These are phyloP conservation scores for Russula sp. DNA, from an alignment of 768 basidiomycete genomes.

Conservation along the genomic window DNA sequence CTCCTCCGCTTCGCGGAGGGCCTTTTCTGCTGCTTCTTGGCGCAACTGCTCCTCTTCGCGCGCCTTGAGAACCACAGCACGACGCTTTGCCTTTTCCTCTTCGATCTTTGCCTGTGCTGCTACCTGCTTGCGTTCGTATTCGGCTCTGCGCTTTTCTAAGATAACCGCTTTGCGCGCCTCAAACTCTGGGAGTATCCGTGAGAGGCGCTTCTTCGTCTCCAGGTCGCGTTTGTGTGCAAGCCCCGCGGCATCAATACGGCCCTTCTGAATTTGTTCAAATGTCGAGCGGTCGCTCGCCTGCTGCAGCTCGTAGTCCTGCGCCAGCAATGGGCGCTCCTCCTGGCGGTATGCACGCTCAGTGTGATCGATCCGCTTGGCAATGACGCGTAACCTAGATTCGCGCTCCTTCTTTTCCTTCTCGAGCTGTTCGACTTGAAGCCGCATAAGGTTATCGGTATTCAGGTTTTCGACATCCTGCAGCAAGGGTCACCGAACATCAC, in stretches of 20 bases:
- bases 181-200: conserved; percentile 69
- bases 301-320: conserved; percentile 80
- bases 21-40: conserved; percentile 35
- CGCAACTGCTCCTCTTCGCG: conserved; percentile 48
- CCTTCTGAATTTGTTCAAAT: conserved; percentile 53
- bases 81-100: conserved; percentile 76
- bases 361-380: conserved; percentile 89
- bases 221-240: conserved; percentile 58
- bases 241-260: conserved; percentile 48
- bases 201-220: conserved; percentile 66
- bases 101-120: conserved; percentile 62
- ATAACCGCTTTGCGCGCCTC: conserved; percentile 43
- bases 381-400: conserved; percentile 71
- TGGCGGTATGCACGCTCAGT: conserved; percentile 91
- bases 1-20: conserved; percentile 31
- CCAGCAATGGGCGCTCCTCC: conserved; percentile 81
- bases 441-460: conserved; percentile 81
- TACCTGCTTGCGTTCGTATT: conserved; percentile 53
- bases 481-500: neutral
- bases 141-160: conserved; percentile 50
- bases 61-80: conserved; percentile 46
- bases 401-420: conserved; percentile 95
- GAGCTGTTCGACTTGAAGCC: conserved; percentile 86
- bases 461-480: conserved; percentile 70
- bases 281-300: conserved; percentile 68